Evolutionary conservation across 2,329 filamentous ascomycete species (phyloP).

Genomic region (Beauveria sp.): DNA sequence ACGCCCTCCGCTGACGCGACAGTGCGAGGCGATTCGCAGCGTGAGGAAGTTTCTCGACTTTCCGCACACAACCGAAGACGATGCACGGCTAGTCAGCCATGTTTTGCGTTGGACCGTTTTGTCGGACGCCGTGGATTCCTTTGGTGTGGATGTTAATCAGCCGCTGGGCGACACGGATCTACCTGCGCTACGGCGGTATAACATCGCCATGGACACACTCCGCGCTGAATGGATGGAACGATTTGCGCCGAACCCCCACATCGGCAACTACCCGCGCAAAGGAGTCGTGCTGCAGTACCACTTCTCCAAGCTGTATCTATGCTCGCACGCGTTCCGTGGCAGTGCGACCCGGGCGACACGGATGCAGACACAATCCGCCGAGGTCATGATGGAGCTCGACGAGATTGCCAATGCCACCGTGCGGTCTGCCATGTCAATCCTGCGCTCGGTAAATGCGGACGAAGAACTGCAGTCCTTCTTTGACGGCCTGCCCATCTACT

Average conservation of each 20-base stretch:
- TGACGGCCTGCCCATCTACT: slow-evolving; percentile 10
- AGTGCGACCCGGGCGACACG: not conserved
- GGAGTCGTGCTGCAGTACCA: slow-evolving; percentile 13
- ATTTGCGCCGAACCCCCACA: slow-evolving; percentile 7
- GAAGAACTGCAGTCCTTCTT: slow-evolving; percentile 10
- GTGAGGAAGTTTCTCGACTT: slow-evolving; percentile 21
- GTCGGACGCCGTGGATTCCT: slow-evolving; percentile 11
- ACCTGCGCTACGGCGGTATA: slow-evolving; percentile 10
- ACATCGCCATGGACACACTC: slow-evolving; percentile 13
- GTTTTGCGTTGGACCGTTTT: slow-evolving; percentile 14
- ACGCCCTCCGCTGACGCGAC: slow-evolving; percentile 22
- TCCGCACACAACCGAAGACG: slow-evolving; percentile 16
- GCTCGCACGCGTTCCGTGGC: slow-evolving; percentile 12
- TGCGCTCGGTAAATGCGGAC: slow-evolving; percentile 7
- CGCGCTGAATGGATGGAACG: slow-evolving; percentile 10
- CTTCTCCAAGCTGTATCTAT: slow-evolving; percentile 13
- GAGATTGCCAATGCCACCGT: slow-evolving; percentile 8
- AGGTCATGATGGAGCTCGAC: slow-evolving; percentile 8
- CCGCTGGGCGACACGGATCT: slow-evolving; percentile 11
- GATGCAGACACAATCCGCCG: slow-evolving; percentile 1
- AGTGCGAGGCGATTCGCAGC: slow-evolving; percentile 15
- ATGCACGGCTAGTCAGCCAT: slow-evolving; percentile 16
- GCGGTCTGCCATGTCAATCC: slow-evolving; percentile 6
- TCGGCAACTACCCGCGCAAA: slow-evolving; percentile 13
- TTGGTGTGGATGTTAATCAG: slow-evolving; percentile 11